Evolutionary conservation across 202 grass and related monocot species (phyloP).

Genomic region (Dendrocalamus latiflorus): DNA sequence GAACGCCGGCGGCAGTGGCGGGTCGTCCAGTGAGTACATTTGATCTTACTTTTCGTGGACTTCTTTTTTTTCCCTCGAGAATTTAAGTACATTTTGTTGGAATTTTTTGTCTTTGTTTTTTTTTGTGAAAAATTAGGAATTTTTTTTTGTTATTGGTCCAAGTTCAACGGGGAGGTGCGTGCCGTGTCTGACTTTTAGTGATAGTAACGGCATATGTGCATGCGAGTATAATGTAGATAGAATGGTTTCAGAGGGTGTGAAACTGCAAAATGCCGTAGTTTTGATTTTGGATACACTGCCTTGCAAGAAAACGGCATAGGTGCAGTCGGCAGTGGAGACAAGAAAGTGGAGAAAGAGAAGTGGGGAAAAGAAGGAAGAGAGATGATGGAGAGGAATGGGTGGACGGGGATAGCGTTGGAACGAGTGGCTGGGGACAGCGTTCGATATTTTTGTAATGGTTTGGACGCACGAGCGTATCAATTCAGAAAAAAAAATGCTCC

Average conservation of each 20-base stretch:
- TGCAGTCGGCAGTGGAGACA: too few relatives aligned
- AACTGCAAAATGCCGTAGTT: neutral
- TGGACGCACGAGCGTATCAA: too few relatives aligned
- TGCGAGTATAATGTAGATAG: neutral
- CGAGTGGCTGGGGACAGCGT: too few relatives aligned
- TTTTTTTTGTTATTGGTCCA: neutral
- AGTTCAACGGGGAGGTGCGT: neutral
- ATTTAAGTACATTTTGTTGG: too few relatives aligned
- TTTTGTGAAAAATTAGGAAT: neutral
- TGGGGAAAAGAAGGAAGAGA: too few relatives aligned
- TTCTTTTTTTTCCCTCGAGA: neutral
- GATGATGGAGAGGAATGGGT: too few relatives aligned
- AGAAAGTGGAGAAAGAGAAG: too few relatives aligned
- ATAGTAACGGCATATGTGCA: neutral
- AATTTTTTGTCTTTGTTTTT: neutral
- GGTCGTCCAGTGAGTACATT: slow-evolving; percentile 51
- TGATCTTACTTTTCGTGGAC: neutral
- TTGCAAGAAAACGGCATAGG: too few relatives aligned
- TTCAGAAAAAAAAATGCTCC: too few relatives aligned
- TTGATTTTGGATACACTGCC: neutral
- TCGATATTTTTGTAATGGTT: too few relatives aligned
- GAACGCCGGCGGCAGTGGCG: neutral
- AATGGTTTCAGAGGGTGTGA: neutral
- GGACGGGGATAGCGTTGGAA: too few relatives aligned
- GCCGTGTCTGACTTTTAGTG: slow-evolving; percentile 22